Evolutionary conservation across 2,329 filamentous ascomycete species (phyloP), one percentile per base, ranked within the genome.

Genomic region (Clathrospora elynae): DNA sequence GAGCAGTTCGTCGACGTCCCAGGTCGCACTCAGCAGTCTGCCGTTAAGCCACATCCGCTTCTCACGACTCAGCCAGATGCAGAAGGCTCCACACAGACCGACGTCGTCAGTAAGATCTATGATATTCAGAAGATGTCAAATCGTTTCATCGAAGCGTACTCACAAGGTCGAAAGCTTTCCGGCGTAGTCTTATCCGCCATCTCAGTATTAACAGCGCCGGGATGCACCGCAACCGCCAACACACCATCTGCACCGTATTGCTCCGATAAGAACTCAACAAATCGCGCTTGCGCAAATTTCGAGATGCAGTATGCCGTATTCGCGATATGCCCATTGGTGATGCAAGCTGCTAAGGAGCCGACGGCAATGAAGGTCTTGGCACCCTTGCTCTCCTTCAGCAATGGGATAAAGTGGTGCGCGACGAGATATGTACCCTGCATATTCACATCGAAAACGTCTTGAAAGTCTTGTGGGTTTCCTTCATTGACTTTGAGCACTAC

Each of bases 301-400:
- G 53, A 59, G 0, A 68, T 32, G 31, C 59, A 66, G 35, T 66
- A 65, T 22, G 55, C 59, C 5, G 57, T 59, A 46, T 73, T 75
- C 2, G 71, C 73, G 33, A 73, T 69, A 4, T 66, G 61, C 0
- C 72, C 73, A 5, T 59, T 55, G 2, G 68, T 60, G 3, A 73
- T 71, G 7, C 59, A 67, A 4, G 54, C 62, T 13, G 63, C 66
- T 44, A 68, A 71, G 3, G 54, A 59, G 1, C 53, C 50, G 2
- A 66, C 55, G 1, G 49, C 59, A 14, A 66, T 53, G 35, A 68
- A 64, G 6, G 34, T 54, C 37, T 55, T 63, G 12, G 46, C 37
- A 2, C 55, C 55, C 11, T 51, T 30, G 20, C 53, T 55, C 20
- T 47, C 47, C 7, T 41, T 44, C 9, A 67, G 35, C 11, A 66